Evolutionary conservation across 768 basidiomycete species (phyloP), one percentile per base, ranked within the genome.

Genomic region (Hygrophoropsis aurantiaca): DNA sequence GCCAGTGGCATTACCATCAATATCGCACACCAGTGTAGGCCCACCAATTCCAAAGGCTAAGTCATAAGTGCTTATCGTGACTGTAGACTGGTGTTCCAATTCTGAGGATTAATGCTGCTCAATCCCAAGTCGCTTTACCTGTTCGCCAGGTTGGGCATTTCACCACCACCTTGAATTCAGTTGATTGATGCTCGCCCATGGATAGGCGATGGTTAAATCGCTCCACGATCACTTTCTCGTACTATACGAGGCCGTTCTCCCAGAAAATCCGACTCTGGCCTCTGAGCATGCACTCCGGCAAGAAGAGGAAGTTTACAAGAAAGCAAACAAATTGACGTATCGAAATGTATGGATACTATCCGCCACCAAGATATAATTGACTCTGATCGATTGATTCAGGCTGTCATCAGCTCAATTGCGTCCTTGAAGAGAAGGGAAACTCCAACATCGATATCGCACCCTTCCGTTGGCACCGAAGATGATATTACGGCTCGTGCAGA

Each of bases 251-350:
- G 47, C 66, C 8, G 68, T 92, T 38, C 65, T 79, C 3, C 65
- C 78, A 2, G 48, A 65, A 11, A 73, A 84, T 49, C 82, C 87
- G 0, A 68, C 74, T 19, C 62, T 94, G 16, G 87, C 90, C 0
- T 69, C 83, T 0, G 83, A 90, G 44, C 87, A 95, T 67, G 83
- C 93, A 3, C 74, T 92, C 9, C 78, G 71, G 40, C 91, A 95
- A 58, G 93, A 95, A 58, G 78, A 80, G 26, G 85, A 91, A 49
- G 75, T 92, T 0, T 93, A 92, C 66, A 73, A 72, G 20, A 82
- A 80, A 51, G 80, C 87, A 0, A 85, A 74, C 43, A 91, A 89
- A 65, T 62, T 80, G 39, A 90, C 90, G 0, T 95, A 95, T 65
- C 86, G 90, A 41, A 87, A 87, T 70, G 90, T 89, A 59, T 52